These are phyloP conservation scores for Blastobotrys peoriensis DNA, from an alignment of 805 yeast species.

Conservation along the genomic window DNA sequence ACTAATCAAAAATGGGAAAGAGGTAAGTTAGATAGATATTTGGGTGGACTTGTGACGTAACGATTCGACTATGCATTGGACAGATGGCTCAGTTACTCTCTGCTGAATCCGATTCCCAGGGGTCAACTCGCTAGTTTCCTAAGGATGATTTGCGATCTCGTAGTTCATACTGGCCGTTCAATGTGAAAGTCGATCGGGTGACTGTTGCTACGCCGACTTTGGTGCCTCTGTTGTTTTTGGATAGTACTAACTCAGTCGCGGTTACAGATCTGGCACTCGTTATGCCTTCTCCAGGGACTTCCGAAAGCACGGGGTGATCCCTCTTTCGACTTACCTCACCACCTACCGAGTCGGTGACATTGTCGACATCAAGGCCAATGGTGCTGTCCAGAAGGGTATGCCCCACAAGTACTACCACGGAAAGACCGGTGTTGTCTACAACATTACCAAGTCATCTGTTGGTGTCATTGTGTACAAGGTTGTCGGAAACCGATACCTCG, in stretches of 20 bases:
- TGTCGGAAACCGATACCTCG: slow-evolving; percentile 98
- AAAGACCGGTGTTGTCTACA: slow-evolving; percentile 98
- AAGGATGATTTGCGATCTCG: neutral
- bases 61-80: too few species aligned
- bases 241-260: slow-evolving; percentile 50
- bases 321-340: slow-evolving; percentile 96
- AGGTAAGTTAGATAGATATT: slow-evolving; percentile 14
- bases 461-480: slow-evolving; percentile 98
- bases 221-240: neutral
- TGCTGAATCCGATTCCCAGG: too few species aligned
- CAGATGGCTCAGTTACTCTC: neutral
- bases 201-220: neutral
- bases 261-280: slow-evolving; percentile 99
- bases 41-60: too few species aligned
- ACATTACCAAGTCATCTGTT: slow-evolving; percentile 97
- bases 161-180: neutral
- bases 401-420: slow-evolving; percentile 99
- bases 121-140: too few species aligned
- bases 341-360: slow-evolving; percentile 98
- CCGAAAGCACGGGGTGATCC: slow-evolving; percentile 93
- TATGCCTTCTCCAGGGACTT: slow-evolving; percentile 99
- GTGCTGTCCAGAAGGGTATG: slow-evolving; percentile 99
- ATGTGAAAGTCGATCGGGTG: neutral
- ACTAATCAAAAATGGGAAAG: slow-evolving; percentile 24
- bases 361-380: slow-evolving; percentile 98